These are phyloP conservation scores for Hypoxylon sp. DNA, from an alignment of 2,329 filamentous ascomycete genomes.

Conservation along the genomic window DNA sequence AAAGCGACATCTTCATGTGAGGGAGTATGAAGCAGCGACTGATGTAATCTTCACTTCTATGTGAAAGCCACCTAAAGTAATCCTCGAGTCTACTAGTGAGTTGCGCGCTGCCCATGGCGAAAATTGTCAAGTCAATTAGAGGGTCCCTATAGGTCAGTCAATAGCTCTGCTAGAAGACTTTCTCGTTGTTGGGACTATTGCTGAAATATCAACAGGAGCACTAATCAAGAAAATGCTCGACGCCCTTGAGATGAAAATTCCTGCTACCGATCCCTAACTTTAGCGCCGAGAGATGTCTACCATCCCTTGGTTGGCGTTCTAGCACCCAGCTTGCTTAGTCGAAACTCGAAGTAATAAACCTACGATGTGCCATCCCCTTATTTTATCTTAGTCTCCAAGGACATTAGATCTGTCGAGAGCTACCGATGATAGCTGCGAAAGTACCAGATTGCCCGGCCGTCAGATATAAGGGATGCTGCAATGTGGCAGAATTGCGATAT, in stretches of 20 bases:
- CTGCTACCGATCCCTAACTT: background rate
- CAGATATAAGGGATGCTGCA: background rate
- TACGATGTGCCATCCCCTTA: background rate
- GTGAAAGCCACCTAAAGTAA: background rate
- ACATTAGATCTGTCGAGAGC: background rate
- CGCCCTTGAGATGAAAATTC: background rate
- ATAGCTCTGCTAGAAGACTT: background rate
- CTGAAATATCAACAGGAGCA: background rate
- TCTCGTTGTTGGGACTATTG: background rate
- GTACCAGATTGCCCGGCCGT: background rate
- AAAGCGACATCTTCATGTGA: background rate
- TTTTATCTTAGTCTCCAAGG: background rate
- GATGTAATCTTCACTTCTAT: background rate
- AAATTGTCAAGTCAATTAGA: background rate
- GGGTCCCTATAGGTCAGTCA: background rate
- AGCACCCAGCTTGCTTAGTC: background rate
- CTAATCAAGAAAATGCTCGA: background rate
- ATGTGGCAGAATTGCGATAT: background rate
- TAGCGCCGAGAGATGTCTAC: background rate
- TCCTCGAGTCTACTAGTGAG: background rate
- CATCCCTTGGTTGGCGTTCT: slow-evolving; percentile 5
- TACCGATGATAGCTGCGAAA: background rate
- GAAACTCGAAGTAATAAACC: slow-evolving; percentile 5
- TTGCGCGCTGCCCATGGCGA: background rate
- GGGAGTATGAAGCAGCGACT: background rate